Conservation (phyloP, 1,284 basidiomycete species). For the Rhodotorula sp. region DNA sequence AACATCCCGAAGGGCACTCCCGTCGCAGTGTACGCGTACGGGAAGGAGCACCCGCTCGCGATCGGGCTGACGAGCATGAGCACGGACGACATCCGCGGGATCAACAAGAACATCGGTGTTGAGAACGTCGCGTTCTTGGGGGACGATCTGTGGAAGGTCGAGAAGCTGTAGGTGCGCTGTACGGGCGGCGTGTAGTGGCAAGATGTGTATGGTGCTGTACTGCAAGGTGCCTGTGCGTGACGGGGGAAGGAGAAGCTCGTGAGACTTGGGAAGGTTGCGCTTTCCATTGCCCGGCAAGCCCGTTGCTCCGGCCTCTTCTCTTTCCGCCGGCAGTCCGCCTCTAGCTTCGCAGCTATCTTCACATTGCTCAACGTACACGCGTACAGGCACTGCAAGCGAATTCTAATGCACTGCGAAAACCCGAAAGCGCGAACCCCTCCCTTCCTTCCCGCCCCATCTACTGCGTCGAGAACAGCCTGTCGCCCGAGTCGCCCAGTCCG, state of each 20-base stretch:
- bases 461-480: constrained; percentile 17
- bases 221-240: too few relatives aligned
- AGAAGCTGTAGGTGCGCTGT: constrained; percentile 56
- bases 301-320: too few relatives aligned
- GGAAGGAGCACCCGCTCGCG: constrained; percentile 90
- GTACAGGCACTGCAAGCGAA: neutral
- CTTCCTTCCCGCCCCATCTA: neutral
- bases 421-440: neutral
- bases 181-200: too few relatives aligned
- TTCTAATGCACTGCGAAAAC: neutral
- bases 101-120: constrained; percentile 89
- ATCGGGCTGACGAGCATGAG: constrained; percentile 80
- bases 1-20: constrained; percentile 69
- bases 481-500: constrained; percentile 70
- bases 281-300: too few relatives aligned
- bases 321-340: too few relatives aligned
- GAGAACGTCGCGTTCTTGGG: constrained; percentile 84
- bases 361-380: too few relatives aligned
- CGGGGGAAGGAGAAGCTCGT: too few relatives aligned
- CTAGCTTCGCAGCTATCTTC: too few relatives aligned
- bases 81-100: constrained; percentile 83
- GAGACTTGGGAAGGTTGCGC: too few relatives aligned
- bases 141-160: constrained; percentile 83
- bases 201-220: neutral
- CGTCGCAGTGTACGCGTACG: constrained; percentile 89